These are phyloP conservation scores for Pyrus bretschneideri DNA, from an alignment of 306 rosid species.

Conservation along the genomic window DNA sequence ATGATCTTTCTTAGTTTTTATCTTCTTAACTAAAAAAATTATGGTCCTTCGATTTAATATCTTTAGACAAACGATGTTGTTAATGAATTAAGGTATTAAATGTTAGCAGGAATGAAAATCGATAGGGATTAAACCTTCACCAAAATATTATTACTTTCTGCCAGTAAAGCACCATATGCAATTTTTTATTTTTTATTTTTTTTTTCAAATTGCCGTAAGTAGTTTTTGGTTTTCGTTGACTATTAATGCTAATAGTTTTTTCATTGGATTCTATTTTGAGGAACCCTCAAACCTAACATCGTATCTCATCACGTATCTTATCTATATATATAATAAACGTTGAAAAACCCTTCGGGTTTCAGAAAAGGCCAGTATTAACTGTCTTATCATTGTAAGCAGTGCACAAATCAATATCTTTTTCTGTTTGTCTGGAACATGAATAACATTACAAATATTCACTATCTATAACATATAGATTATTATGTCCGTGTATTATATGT, in stretches of 20 bases:
- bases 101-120: too few species aligned
- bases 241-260: too few species aligned
- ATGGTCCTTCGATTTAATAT: too few species aligned
- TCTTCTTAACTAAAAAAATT: too few species aligned
- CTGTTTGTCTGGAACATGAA: neutral
- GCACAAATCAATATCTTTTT: neutral
- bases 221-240: neutral
- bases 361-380: neutral
- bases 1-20: neutral
- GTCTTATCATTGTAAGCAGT: neutral
- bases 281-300: neutral
- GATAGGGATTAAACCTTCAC: too few species aligned
- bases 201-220: too few species aligned
- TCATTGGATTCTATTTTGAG: neutral
- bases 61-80: too few species aligned
- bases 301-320: neutral
- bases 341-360: neutral
- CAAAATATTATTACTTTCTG: too few species aligned
- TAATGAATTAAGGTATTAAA: too few species aligned
- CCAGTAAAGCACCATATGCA: too few species aligned
- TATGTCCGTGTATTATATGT: neutral
- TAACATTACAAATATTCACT: neutral
- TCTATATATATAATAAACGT: neutral
- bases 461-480: neutral
- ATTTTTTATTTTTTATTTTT: too few species aligned